These are phyloP conservation scores for Limonium bicolor DNA, from an alignment of 148 eudicot genomes.

Conservation along the genomic window DNA sequence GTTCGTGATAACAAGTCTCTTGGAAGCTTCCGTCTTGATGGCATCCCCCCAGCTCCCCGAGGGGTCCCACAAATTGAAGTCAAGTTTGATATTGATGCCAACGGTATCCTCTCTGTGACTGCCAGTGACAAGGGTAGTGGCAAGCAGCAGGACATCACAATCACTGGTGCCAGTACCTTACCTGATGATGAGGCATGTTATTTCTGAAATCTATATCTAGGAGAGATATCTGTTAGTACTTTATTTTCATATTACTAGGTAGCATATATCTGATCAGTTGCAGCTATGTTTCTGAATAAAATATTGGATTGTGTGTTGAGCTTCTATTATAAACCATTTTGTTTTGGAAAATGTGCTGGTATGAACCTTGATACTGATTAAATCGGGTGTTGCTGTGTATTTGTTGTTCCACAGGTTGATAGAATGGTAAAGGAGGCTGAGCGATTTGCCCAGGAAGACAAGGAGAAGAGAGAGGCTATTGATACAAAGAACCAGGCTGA, in stretches of 20 bases:
- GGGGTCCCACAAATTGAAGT: constrained; percentile 67
- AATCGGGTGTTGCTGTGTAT: not conserved
- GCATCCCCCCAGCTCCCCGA: constrained; percentile 62
- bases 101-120: constrained; percentile 50
- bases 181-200: constrained; percentile 44
- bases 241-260: no score
- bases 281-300: no score
- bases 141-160: constrained; percentile 61
- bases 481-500: constrained; percentile 97
- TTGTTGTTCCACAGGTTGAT: constrained; percentile 34
- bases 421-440: constrained; percentile 88
- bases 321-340: no score
- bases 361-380: not conserved
- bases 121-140: constrained; percentile 55
- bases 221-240: no score
- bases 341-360: no score
- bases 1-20: constrained; percentile 57
- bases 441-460: constrained; percentile 72
- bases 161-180: constrained; percentile 64
- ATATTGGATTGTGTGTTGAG: no score
- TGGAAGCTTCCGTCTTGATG: constrained; percentile 62
- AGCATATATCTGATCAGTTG: no score
- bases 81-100: constrained; percentile 50
- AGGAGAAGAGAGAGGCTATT: constrained; percentile 90
- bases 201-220: no score